Evolutionary conservation across 176 grass and related monocot genomes (phyloP), one percentile per base, ranked within the genome.

Genomic region (Juncus inflexus): DNA sequence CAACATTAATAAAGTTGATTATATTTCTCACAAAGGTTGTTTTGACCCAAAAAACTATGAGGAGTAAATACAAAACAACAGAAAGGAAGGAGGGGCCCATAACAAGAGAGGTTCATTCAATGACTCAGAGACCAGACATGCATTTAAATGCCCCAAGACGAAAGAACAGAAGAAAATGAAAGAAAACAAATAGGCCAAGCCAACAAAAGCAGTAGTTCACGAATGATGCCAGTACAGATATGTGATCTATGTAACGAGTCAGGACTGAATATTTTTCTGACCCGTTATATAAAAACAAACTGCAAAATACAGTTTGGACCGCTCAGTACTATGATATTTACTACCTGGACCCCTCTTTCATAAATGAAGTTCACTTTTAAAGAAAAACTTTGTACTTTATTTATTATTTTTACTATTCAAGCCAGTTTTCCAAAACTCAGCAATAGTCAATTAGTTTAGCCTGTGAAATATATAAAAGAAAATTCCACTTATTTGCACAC

Each of bases 271-370:
- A 47, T 6, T 47, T 6, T 6, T 47, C 9, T 47, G 43, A 47
- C 43, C 9, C 43, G 9, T 2, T 47, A 47, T 9, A 47, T 9
- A 47, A 47, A 9, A 47, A 5, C 1, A 47, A 5, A 47, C 43
- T 47, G 43, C 43, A 47, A 47, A 47, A 47, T 9, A 47, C 43
- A 47, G 43, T 5, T 9, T 15, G 42, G 38, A 7, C 2, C 37
- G 52, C 37, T 40, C 39, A 77, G 64, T 77, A 77, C 75, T 50
- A 77, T 12, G 51, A 77, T 54, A 77, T 69, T 77, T 77, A 77
- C 55, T 39, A 35, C 28, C 12, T 42, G 39, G 64, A 38, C 19
- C 52, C 61, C 64, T 41, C 64, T 60, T 14, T 1, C 40, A 59
- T 77, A 64, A 75, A 55, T 64, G 37, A 55, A 63, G 60, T 50